These are phyloP conservation scores for Calonectria pteridis DNA, from an alignment of 2,329 filamentous ascomycete genomes.

Conservation along the genomic window DNA sequence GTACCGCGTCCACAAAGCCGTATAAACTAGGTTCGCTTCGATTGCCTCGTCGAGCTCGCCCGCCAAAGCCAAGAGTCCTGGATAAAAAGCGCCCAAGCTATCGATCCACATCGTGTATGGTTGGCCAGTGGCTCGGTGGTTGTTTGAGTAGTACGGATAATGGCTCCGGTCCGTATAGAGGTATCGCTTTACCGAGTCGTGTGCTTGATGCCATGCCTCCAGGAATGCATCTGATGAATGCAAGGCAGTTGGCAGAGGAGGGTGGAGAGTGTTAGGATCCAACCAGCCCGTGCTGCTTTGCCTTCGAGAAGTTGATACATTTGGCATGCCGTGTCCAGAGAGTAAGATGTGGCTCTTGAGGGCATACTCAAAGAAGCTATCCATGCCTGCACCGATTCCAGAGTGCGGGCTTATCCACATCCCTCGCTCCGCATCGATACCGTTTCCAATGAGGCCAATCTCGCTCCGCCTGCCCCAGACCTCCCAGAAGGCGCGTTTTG, in stretches of 20 bases:
- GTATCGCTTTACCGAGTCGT: slow-evolving; percentile 89
- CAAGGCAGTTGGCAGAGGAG: slow-evolving; percentile 71
- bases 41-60: slow-evolving; percentile 93
- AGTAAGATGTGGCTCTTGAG: slow-evolving; percentile 93
- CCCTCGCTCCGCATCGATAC: slow-evolving; percentile 91
- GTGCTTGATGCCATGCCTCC: slow-evolving; percentile 85
- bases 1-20: slow-evolving; percentile 94
- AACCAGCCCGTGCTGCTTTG: slow-evolving; percentile 62
- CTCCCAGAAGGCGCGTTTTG: slow-evolving; percentile 95
- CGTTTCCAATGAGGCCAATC: slow-evolving; percentile 89
- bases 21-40: slow-evolving; percentile 89
- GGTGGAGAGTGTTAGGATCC: slow-evolving; percentile 73
- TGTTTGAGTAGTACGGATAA: slow-evolving; percentile 94
- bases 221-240: slow-evolving; percentile 85
- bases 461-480: slow-evolving; percentile 92
- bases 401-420: slow-evolving; percentile 90
- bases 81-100: slow-evolving; percentile 94
- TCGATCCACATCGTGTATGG: slow-evolving; percentile 95
- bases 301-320: slow-evolving; percentile 55
- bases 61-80: slow-evolving; percentile 85
- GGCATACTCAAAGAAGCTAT: slow-evolving; percentile 99
- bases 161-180: slow-evolving; percentile 83
- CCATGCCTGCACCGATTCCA: slow-evolving; percentile 96
- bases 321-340: slow-evolving; percentile 77
- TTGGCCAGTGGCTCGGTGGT: slow-evolving; percentile 88